These are phyloP conservation scores for Aegilops speltoides DNA, from an alignment of 176 grass and related monocot species.

Conservation along the genomic window DNA sequence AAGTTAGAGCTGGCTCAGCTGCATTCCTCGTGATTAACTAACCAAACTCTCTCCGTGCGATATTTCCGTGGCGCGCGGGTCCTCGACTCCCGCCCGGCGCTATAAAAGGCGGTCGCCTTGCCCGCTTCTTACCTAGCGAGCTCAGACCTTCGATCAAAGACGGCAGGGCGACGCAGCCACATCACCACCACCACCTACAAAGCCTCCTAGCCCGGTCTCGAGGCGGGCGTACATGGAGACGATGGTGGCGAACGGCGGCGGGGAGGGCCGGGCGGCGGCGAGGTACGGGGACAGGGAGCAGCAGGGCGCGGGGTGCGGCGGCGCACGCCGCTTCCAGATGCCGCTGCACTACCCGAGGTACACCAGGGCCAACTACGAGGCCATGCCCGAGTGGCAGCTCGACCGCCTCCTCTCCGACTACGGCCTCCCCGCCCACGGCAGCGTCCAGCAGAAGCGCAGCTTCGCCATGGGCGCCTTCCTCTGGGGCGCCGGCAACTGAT, in stretches of 20 bases:
- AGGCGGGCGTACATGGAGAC: not conserved
- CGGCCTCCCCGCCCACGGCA: not conserved
- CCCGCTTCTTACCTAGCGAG: not conserved
- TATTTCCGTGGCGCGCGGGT: not conserved
- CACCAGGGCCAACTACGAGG: slow-evolving; percentile 69
- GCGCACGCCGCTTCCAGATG: slow-evolving; percentile 43
- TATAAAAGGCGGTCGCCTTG: not conserved
- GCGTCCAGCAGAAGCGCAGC: not conserved
- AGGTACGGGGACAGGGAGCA: not conserved
- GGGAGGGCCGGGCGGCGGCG: not conserved
- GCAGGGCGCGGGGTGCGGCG: not conserved
- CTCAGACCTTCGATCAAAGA: not conserved
- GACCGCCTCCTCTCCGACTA: slow-evolving; percentile 69
- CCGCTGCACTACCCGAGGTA: slow-evolving; percentile 71
- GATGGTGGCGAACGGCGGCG: not conserved
- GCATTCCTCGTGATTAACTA: not conserved
- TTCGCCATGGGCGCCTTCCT: slow-evolving; percentile 8
- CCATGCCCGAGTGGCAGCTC: slow-evolving; percentile 77
- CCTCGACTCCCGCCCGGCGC: not conserved
- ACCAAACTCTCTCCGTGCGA: not conserved
- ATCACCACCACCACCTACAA: not conserved
- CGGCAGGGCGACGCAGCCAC: not conserved
- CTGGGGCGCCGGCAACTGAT: not conserved
- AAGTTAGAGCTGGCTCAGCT: not conserved
- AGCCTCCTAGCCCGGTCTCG: not conserved